A percentile compares a stretch with the other conserved stretches of the same genome.
Evolutionary conservation across 345 rosid genomes (phyloP).

Genomic region (Euphorbia peplus): DNA sequence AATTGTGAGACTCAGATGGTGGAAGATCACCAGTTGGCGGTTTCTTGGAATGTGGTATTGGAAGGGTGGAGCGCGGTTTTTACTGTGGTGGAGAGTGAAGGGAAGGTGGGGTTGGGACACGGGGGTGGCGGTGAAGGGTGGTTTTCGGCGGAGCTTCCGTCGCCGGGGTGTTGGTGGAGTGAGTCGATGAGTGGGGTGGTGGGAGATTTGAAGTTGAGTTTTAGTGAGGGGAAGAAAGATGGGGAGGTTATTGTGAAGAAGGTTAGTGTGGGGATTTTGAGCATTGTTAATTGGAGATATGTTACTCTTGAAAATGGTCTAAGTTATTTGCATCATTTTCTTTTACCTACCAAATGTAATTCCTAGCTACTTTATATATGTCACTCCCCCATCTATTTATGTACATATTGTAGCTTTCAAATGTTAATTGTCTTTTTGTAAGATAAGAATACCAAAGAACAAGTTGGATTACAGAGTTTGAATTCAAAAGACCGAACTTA

Average conservation of each 20-base stretch:
- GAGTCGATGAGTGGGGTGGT: conserved; percentile 29
- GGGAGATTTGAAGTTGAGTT: conserved; percentile 42
- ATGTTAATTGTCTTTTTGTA: too few relatives aligned
- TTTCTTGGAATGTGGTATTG: conserved; percentile 44
- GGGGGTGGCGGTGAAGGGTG: conserved; percentile 29
- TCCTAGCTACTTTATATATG: too few relatives aligned
- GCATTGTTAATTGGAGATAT: conserved; percentile 42
- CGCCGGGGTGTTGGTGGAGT: conserved; percentile 32
- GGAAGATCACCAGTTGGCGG: conserved; percentile 18
- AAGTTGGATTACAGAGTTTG: too few relatives aligned
- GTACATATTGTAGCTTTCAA: too few relatives aligned
- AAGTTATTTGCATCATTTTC: conserved; percentile 50
- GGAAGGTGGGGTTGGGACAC: conserved; percentile 12
- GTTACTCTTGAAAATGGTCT: conserved; percentile 43
- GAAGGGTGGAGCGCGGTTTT: conserved; percentile 39
- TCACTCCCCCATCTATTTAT: too few relatives aligned
- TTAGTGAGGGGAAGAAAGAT: neutral
- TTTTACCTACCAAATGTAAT: conserved; percentile 16
- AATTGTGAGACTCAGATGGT: neutral
- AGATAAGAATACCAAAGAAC: too few relatives aligned
- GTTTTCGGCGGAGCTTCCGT: conserved; percentile 51
- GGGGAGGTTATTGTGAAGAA: conserved; percentile 25
- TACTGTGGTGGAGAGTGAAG: conserved; percentile 40
- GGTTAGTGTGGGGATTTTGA: conserved; percentile 41
- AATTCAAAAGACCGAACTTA: too few relatives aligned